Percentiles rank a stretch among this genome's conserved stretches.
Evolutionary conservation across 129 eudicot species (phyloP).

Genomic region (Ambrosia artemisiifolia): DNA sequence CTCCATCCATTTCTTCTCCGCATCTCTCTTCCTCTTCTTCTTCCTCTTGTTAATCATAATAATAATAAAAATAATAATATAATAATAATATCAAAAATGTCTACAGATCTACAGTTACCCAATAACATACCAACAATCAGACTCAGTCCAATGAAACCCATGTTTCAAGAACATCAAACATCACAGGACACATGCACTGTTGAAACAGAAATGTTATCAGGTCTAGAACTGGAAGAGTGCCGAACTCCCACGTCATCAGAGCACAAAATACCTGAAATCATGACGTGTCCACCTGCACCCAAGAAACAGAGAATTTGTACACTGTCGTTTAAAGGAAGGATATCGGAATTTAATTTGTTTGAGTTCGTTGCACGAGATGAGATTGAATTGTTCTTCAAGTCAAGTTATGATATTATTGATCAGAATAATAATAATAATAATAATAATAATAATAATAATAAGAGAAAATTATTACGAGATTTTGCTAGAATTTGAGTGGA

Average conservation of each 20-base stretch:
- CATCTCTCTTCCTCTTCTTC: no score
- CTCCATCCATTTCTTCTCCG: slow-evolving; percentile 6
- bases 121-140: slow-evolving; percentile 21
- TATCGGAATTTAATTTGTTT: slow-evolving; percentile 26
- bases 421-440: no score
- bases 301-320: slow-evolving; percentile 30
- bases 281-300: slow-evolving; percentile 63
- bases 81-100: slow-evolving; percentile 28
- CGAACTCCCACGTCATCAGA: slow-evolving; percentile 50
- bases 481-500: slow-evolving; percentile 1
- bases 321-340: slow-evolving; percentile 28
- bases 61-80: no score
- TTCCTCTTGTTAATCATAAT: no score
- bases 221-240: slow-evolving; percentile 19
- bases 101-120: slow-evolving; percentile 61
- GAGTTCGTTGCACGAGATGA: slow-evolving; percentile 31
- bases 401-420: slow-evolving; percentile 9
- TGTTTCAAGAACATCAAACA: background rate
- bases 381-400: slow-evolving; percentile 29
- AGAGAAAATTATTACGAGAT: no score
- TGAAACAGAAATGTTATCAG: background rate
- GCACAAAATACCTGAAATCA: slow-evolving; percentile 41
- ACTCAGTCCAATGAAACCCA: slow-evolving; percentile 15
- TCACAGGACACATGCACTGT: slow-evolving; percentile 2
- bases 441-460: no score